Percentiles rank a stretch among this genome's conserved stretches.
phyloP scores from a whole-genome alignment of 371 early-diverging fungal species.

The Mucor sp. region DNA sequence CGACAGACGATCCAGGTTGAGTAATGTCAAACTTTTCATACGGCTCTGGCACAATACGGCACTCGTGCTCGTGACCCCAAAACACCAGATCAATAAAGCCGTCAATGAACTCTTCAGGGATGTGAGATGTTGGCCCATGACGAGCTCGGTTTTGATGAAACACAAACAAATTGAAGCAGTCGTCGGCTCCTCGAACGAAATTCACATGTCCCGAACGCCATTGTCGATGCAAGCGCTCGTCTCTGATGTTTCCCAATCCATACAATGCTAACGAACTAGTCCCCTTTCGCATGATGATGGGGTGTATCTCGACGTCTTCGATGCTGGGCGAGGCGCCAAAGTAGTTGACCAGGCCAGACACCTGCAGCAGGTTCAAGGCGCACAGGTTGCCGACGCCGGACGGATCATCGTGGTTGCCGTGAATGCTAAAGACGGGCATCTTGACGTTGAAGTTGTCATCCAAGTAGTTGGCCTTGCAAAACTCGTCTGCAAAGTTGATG shows the following conservation, averaged over 20 bases:
- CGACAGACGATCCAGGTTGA: slow-evolving; percentile 98
- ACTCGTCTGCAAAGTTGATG: slow-evolving; percentile 71
- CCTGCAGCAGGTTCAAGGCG: slow-evolving; percentile 86
- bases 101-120: slow-evolving; percentile 89
- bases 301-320: slow-evolving; percentile 78
- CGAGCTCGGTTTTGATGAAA: slow-evolving; percentile 91
- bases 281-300: slow-evolving; percentile 88
- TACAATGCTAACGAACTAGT: slow-evolving; percentile 82
- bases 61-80: slow-evolving; percentile 99
- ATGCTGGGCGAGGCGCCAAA: slow-evolving; percentile 85
- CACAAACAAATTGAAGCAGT: slow-evolving; percentile 67
- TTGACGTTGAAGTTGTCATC: slow-evolving; percentile 90
- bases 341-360: slow-evolving; percentile 92
- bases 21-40: slow-evolving; percentile 77
- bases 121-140: slow-evolving; percentile 84
- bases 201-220: slow-evolving; percentile 80
- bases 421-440: slow-evolving; percentile 96
- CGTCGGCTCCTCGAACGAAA: slow-evolving; percentile 61
- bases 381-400: slow-evolving; percentile 82
- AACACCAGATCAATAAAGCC: slow-evolving; percentile 88
- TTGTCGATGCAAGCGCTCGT: slow-evolving; percentile 88
- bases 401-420: slow-evolving; percentile 99
- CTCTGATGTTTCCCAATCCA: slow-evolving; percentile 96
- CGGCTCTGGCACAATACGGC: slow-evolving; percentile 76
- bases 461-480: slow-evolving; percentile 77